A percentile compares a stretch with the other conserved stretches of the same genome.
Conservation (phyloP, 306 rosid species). For the Cucumis melo region DNA sequence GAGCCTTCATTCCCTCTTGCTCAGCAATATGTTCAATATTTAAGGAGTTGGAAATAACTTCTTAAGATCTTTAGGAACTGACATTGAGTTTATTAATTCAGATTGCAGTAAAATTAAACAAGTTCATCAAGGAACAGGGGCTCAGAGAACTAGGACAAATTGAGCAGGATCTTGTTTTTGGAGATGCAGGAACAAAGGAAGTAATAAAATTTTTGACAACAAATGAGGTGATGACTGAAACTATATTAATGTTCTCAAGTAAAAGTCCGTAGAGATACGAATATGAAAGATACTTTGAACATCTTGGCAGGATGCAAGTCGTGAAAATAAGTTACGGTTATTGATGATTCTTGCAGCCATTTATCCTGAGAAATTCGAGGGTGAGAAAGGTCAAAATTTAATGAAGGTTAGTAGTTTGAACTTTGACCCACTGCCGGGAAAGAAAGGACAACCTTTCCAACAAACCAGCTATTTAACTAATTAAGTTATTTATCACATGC, state of each 20-base stretch:
- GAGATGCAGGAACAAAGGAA: conserved; percentile 89
- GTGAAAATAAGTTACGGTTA: conserved; percentile 85
- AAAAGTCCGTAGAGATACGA: not conserved
- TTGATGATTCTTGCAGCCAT: conserved; percentile 86
- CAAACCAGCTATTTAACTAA: not conserved
- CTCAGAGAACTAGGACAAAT: conserved; percentile 79
- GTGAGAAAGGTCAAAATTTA: conserved; percentile 80
- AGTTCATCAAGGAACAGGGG: conserved; percentile 54
- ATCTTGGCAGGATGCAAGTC: conserved; percentile 64
- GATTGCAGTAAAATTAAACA: conserved; percentile 83
- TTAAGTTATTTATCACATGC: not conserved
- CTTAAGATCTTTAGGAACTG: not conserved
- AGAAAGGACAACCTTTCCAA: not conserved
- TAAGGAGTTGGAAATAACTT: not conserved
- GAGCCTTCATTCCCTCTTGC: not conserved
- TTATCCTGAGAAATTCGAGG: conserved; percentile 88
- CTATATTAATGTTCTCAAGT: not conserved
- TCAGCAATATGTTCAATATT: not conserved
- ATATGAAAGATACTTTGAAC: not conserved
- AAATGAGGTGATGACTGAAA: conserved; percentile 36
- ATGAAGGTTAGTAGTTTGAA: conserved; percentile 49
- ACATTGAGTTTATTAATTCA: conserved; percentile 21
- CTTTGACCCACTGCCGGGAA: not conserved
- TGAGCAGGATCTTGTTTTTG: conserved; percentile 89
- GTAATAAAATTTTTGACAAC: conserved; percentile 66